These are phyloP conservation scores for Alliaria petiolata DNA, from an alignment of 345 rosid species.

Conservation along the genomic window DNA sequence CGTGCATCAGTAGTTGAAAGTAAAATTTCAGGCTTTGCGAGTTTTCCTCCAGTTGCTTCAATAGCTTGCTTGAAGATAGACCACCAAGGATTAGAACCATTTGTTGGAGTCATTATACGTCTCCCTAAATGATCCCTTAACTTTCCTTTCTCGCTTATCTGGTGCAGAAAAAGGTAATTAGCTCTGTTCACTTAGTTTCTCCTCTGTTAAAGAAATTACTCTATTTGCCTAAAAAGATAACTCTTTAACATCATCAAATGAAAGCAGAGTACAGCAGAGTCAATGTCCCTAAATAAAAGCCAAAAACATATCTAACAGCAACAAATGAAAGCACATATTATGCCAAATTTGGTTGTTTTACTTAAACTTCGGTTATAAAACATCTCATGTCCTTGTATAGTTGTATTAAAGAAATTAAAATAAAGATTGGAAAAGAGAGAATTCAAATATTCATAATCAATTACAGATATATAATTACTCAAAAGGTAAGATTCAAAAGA, in stretches of 20 bases:
- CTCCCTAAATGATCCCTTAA: conserved; percentile 55
- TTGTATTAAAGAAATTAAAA: neutral
- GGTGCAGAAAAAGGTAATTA: conserved; percentile 14
- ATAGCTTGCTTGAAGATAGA: conserved; percentile 66
- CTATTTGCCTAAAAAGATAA: no score
- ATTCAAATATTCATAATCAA: neutral
- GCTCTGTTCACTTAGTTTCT: neutral
- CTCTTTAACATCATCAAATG: neutral
- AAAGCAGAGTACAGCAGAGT: neutral
- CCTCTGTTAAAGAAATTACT: no score
- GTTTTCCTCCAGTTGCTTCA: conserved; percentile 69
- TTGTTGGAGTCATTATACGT: conserved; percentile 58
- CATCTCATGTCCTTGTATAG: neutral
- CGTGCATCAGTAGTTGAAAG: conserved; percentile 87
- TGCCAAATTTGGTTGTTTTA: neutral
- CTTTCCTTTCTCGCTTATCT: conserved; percentile 60
- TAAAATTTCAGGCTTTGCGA: conserved; percentile 80
- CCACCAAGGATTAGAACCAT: conserved; percentile 95
- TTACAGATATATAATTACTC: neutral
- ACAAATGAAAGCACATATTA: neutral
- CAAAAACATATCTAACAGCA: neutral
- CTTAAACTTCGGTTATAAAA: neutral
- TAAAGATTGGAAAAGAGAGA: neutral
- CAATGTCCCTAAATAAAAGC: neutral
- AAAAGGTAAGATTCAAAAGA: neutral